These are phyloP conservation scores for Pyrus bretschneideri DNA, from an alignment of 306 rosid species.

Conservation along the genomic window DNA sequence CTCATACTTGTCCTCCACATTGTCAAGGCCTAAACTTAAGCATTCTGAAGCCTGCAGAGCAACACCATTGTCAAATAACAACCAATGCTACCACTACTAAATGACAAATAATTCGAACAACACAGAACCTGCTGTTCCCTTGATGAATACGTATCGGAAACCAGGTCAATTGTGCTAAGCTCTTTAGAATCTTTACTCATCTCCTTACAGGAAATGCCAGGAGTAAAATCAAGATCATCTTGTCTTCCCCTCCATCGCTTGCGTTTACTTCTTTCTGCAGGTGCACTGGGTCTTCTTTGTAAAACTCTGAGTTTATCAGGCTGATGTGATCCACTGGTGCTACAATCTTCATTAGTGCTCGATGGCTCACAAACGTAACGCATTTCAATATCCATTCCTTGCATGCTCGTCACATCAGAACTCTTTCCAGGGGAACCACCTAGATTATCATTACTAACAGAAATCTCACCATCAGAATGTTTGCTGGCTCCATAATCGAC, in stretches of 20 bases:
- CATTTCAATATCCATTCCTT: constrained; percentile 56
- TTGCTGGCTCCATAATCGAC: constrained; percentile 54
- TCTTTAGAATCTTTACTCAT: constrained; percentile 28
- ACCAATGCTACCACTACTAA: background rate
- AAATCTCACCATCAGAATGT: constrained; percentile 77
- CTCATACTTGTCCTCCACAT: constrained; percentile 66
- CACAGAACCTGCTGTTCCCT: constrained; percentile 65
- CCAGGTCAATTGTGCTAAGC: constrained; percentile 32
- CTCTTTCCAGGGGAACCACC: constrained; percentile 73
- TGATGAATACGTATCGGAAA: constrained; percentile 26
- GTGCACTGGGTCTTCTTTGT: constrained; percentile 47
- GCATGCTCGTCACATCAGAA: constrained; percentile 62
- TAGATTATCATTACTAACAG: constrained; percentile 47
- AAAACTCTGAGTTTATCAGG: constrained; percentile 44
- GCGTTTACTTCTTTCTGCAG: constrained; percentile 80
- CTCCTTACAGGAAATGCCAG: constrained; percentile 42
- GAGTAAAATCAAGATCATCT: constrained; percentile 45
- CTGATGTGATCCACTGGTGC: constrained; percentile 82
- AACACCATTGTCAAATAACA: background rate
- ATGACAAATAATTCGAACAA: background rate
- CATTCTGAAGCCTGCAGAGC: constrained; percentile 59
- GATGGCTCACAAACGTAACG: constrained; percentile 58
- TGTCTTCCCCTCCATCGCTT: constrained; percentile 95
- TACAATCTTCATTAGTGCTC: constrained; percentile 73
- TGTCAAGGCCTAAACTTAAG: constrained; percentile 33